These are phyloP conservation scores for Pseudocercospora eumusae DNA, from an alignment of 2,329 filamentous ascomycete genomes.

Conservation along the genomic window DNA sequence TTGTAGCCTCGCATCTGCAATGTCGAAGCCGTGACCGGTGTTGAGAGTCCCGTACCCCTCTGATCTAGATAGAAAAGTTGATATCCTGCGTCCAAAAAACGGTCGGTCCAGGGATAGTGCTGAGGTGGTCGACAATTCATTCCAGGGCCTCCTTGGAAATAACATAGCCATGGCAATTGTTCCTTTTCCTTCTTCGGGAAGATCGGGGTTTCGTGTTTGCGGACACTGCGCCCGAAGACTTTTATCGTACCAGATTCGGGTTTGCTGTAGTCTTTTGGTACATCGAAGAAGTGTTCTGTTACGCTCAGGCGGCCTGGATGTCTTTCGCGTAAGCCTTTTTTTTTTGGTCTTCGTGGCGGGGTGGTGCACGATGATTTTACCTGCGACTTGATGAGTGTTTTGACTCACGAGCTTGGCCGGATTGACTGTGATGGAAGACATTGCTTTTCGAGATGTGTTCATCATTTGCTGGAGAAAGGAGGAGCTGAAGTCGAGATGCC, in stretches of 20 bases:
- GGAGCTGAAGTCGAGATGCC: constrained; percentile 7
- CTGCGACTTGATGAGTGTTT: constrained; percentile 48
- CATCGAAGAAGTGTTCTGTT: constrained; percentile 82
- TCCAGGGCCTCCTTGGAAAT: constrained; percentile 83
- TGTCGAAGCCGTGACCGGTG: constrained; percentile 72
- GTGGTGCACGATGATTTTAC: constrained; percentile 33
- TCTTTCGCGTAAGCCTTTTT: neutral
- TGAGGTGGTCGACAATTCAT: constrained; percentile 75
- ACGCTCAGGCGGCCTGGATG: constrained; percentile 68
- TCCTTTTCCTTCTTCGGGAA: constrained; percentile 52
- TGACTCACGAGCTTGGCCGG: constrained; percentile 52
- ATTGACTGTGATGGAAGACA: constrained; percentile 39
- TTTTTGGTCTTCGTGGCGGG: neutral
- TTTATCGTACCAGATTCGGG: constrained; percentile 63
- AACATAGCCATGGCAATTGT: constrained; percentile 64
- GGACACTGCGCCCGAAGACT: constrained; percentile 75
- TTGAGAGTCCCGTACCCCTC: constrained; percentile 82
- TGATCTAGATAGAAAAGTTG: constrained; percentile 86
- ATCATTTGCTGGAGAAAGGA: constrained; percentile 13
- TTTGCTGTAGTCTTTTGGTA: constrained; percentile 75
- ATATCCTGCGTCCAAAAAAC: constrained; percentile 76
- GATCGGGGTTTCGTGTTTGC: constrained; percentile 63
- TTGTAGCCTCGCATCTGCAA: constrained; percentile 64
- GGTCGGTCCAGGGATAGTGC: constrained; percentile 68
- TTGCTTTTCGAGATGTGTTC: constrained; percentile 33